Percentiles rank a stretch among this genome's conserved stretches.
Evolutionary conservation across 108 stramenopile species (phyloP).

Genomic region (Parmales sp.): DNA sequence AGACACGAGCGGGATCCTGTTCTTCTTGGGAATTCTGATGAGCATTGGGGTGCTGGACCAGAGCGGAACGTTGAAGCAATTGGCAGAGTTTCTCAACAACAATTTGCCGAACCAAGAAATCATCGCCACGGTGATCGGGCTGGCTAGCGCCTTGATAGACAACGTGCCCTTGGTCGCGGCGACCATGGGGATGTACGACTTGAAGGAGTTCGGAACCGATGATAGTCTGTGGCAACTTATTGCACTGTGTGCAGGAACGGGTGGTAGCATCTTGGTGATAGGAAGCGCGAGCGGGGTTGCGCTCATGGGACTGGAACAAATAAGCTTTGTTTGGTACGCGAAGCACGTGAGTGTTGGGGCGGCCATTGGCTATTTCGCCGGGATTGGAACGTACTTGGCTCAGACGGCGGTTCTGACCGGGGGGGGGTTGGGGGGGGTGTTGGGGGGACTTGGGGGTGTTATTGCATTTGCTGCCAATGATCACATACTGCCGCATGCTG

Average conservation of each 20-base stretch:
- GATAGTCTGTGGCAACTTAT: constrained; percentile 87
- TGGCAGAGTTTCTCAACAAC: constrained; percentile 73
- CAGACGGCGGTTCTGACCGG: constrained; percentile 59
- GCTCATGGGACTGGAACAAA: constrained; percentile 87
- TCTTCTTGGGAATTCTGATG: constrained; percentile 92
- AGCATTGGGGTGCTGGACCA: constrained; percentile 84
- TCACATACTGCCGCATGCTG: too few species aligned
- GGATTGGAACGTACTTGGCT: constrained; percentile 72
- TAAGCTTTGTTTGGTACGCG: constrained; percentile 88
- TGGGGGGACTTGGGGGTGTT: background rate
- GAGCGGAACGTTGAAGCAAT: constrained; percentile 71
- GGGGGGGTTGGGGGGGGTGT: constrained; percentile 5
- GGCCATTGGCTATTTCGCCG: constrained; percentile 75
- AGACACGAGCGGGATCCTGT: constrained; percentile 80
- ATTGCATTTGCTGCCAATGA: too few species aligned
- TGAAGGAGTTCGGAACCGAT: constrained; percentile 72
- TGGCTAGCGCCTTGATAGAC: constrained; percentile 82
- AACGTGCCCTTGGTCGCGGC: constrained; percentile 89
- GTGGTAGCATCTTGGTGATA: constrained; percentile 84
- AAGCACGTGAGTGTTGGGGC: constrained; percentile 76
- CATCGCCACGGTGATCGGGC: constrained; percentile 83
- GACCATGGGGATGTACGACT: constrained; percentile 89
- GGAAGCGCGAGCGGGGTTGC: constrained; percentile 86
- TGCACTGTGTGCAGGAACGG: constrained; percentile 87
- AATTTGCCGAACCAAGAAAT: constrained; percentile 77